These are phyloP conservation scores for Arthrobotrys pseudoclavata DNA, from an alignment of 2,329 filamentous ascomycete species.

Conservation along the genomic window DNA sequence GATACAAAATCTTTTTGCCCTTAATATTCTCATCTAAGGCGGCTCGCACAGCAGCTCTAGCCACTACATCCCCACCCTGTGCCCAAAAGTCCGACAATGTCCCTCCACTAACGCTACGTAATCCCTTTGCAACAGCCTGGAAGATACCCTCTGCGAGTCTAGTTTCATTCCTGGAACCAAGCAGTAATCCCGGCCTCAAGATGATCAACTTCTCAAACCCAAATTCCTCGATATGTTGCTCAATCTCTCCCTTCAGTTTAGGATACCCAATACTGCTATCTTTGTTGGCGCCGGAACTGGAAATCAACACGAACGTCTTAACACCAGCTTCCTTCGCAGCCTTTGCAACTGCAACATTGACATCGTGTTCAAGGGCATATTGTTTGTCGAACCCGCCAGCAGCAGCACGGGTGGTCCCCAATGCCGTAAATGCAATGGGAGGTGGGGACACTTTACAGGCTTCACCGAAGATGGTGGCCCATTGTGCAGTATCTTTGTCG, in stretches of 20 bases:
- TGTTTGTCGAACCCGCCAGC: constrained; percentile 84
- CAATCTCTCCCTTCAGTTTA: constrained; percentile 88
- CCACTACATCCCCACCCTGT: constrained; percentile 82
- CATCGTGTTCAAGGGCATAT: constrained; percentile 87
- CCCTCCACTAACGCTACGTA: constrained; percentile 71
- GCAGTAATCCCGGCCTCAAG: constrained; percentile 79
- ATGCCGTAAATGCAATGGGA: constrained; percentile 80
- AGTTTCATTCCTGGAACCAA: constrained; percentile 77
- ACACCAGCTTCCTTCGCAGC: constrained; percentile 80
- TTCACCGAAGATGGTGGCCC: constrained; percentile 71
- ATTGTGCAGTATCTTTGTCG: constrained; percentile 74
- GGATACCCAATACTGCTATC: constrained; percentile 72
- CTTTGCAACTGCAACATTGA: constrained; percentile 83
- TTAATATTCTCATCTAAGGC: constrained; percentile 73
- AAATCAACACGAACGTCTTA: constrained; percentile 83
- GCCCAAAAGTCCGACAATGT: constrained; percentile 75
- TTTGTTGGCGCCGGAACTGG: constrained; percentile 71
- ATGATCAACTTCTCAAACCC: constrained; percentile 85
- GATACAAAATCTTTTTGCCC: constrained; percentile 72
- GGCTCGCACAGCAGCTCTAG: constrained; percentile 75
- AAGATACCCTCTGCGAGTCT: constrained; percentile 73
- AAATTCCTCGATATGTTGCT: constrained; percentile 79
- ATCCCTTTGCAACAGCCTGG: constrained; percentile 71
- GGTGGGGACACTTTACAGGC: constrained; percentile 68
- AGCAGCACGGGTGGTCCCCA: constrained; percentile 82